Conservation (phyloP, 176 grass and related monocot genomes). For the Lolium rigidum region DNA sequence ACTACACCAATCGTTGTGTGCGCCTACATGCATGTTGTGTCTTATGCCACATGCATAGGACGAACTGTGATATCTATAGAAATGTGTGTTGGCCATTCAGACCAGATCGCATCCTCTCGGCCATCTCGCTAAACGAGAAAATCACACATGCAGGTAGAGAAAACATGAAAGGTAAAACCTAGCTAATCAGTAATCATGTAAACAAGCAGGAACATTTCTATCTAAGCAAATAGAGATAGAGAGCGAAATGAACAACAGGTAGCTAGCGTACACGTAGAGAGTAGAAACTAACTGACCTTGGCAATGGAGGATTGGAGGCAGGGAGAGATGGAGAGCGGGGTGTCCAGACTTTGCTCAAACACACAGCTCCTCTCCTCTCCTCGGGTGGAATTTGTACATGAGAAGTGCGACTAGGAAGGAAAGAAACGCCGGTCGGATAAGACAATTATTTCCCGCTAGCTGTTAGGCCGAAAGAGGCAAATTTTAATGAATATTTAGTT, state of each 20-base stretch:
- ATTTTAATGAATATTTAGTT: no score
- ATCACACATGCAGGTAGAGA: not conserved
- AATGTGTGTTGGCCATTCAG: no score
- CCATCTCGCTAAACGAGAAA: not conserved
- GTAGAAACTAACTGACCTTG: conserved; percentile 14
- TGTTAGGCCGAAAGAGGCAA: not conserved
- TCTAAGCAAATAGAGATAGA: not conserved
- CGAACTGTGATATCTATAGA: no score
- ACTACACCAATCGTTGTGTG: no score
- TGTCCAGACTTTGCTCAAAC: not conserved
- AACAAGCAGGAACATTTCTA: not conserved
- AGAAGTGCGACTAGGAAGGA: not conserved
- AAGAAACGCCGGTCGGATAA: not conserved
- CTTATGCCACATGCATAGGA: no score
- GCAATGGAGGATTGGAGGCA: not conserved
- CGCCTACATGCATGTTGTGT: no score
- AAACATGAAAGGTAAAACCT: not conserved
- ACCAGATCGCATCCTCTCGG: no score
- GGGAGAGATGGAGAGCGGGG: not conserved
- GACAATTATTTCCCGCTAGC: not conserved
- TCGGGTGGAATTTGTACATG: not conserved
- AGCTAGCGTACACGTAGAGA: not conserved
- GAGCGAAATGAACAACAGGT: not conserved
- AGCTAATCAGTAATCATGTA: no score
- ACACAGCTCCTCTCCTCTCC: not conserved